phyloP scores from a whole-genome alignment of 495 filamentous ascomycete genomes.

The Saxispiralis lemnorum region DNA sequence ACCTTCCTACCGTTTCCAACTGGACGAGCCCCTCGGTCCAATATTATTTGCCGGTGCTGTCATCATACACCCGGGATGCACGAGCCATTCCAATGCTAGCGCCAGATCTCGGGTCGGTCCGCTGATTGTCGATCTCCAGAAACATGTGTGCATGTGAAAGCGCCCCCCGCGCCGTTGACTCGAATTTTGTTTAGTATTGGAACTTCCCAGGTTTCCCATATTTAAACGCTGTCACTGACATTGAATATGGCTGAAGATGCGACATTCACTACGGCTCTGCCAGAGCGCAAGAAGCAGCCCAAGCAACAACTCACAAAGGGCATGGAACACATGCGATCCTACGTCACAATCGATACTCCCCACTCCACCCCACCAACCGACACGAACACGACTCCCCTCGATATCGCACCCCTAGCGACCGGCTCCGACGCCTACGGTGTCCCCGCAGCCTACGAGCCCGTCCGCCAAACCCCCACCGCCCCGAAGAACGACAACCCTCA shows the following conservation, averaged over 20 bases:
- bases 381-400: neutral
- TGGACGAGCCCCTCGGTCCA: too few relatives aligned
- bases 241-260: neutral
- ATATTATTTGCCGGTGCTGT: too few relatives aligned
- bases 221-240: neutral
- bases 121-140: too few relatives aligned
- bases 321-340: slow-evolving; percentile 28
- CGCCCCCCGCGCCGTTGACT: too few relatives aligned
- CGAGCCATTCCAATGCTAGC: too few relatives aligned
- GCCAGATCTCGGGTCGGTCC: too few relatives aligned
- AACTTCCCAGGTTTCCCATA: too few relatives aligned
- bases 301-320: slow-evolving; percentile 24
- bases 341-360: slow-evolving; percentile 19
- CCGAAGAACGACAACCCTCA: slow-evolving; percentile 17
- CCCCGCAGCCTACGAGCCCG: slow-evolving; percentile 26
- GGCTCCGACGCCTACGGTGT: slow-evolving; percentile 28
- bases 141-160: too few relatives aligned
- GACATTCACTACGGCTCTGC: neutral
- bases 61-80: too few relatives aligned
- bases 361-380: slow-evolving; percentile 9
- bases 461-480: slow-evolving; percentile 17
- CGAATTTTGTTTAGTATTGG: too few relatives aligned
- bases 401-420: neutral
- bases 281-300: slow-evolving; percentile 10
- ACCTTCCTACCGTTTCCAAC: too few relatives aligned